These are phyloP conservation scores for Tolypocladium endophyticum DNA, from an alignment of 2,329 filamentous ascomycete species.

Conservation along the genomic window DNA sequence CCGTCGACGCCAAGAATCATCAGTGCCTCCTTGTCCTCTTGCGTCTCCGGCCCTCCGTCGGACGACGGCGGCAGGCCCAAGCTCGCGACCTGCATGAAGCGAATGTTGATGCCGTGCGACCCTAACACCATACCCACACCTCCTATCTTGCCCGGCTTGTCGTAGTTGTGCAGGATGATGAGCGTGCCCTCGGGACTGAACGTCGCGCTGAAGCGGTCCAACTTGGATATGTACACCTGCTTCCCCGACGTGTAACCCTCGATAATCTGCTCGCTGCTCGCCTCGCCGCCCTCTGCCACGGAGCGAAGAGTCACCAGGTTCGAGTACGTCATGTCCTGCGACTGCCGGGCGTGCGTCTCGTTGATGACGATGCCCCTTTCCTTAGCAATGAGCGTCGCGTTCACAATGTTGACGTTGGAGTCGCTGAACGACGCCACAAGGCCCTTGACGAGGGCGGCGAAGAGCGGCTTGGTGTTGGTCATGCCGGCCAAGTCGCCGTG, in stretches of 20 bases:
- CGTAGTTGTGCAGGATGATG: constrained; percentile 73
- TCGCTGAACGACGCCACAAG: constrained; percentile 60
- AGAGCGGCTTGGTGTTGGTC: constrained; percentile 67
- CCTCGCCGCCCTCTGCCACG: constrained; percentile 18
- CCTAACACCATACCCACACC: constrained; percentile 64
- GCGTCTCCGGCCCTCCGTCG: constrained; percentile 9
- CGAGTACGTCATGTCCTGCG: constrained; percentile 53
- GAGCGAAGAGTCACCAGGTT: constrained; percentile 62
- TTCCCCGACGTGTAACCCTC: constrained; percentile 58
- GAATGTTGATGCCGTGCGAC: constrained; percentile 63
- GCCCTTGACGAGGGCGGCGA: constrained; percentile 69
- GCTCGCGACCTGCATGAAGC: constrained; percentile 64
- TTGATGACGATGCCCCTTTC: constrained; percentile 71
- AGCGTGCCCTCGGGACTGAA: constrained; percentile 66
- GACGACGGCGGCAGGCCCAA: constrained; percentile 23
- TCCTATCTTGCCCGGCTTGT: constrained; percentile 74
- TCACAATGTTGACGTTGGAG: constrained; percentile 70
- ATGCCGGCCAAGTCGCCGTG: constrained; percentile 63
- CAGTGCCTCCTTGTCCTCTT: constrained; percentile 53
- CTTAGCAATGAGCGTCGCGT: constrained; percentile 63
- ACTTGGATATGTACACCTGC: constrained; percentile 56
- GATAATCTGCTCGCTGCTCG: constrained; percentile 33
- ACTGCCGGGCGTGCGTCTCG: constrained; percentile 56
- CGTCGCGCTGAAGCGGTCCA: constrained; percentile 63
- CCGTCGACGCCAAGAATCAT: constrained; percentile 73